Base-by-base conservation (phyloP, 2,329 filamentous ascomycete genomes). In the Pseudogymnoascus sp. region DNA sequence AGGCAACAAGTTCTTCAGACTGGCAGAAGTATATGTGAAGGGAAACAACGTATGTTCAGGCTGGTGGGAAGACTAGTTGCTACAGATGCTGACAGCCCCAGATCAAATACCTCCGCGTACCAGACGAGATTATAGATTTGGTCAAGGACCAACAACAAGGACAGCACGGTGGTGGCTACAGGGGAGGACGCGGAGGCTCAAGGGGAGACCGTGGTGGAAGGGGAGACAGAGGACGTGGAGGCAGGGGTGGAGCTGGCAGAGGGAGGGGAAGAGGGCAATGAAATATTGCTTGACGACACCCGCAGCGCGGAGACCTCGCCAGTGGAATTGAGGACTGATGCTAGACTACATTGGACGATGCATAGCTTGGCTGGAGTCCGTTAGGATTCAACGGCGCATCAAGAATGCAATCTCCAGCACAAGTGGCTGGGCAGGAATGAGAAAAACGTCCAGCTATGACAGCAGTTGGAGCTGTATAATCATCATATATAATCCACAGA, bases 81-180 rank as follows among this genome's bases (percentile, higher is more conserved):
- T 29, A 35, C 5, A 7, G 35, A 38, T 13, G 35, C 65, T 69
- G 56, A 69, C 59, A 38, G 26, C 23, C 42, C 62, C 73, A 97
- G 95, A 99, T 99, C 80, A 99, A 99, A 82, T 99, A 96, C 78
- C 85, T 99, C 33, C 88, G 93, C 71, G 91, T 99, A 2, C 92
- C 93, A 61, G 93, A 99, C 77, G 93, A 97, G 76, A 96, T 99
- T 66, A 90, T 99, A 77, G 93, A 97, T 68, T 77, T 91, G 40
- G 93, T 95, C 23, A 96, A 92, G 81, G 93, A 97, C 69, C 90
- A 95, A 73, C 93, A 97, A 76, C 88, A 90, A 73, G 83, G 83
- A 67, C 87, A 91, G 71, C 79, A 82, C 64, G 77, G 79, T 64
- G 76, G 80, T 61, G 79, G 79, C 66, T 89, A 87, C 72, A 82